Conservation (phyloP, 192 early-diverging fungal species). For the Martensiomyces pterosporus region DNA sequence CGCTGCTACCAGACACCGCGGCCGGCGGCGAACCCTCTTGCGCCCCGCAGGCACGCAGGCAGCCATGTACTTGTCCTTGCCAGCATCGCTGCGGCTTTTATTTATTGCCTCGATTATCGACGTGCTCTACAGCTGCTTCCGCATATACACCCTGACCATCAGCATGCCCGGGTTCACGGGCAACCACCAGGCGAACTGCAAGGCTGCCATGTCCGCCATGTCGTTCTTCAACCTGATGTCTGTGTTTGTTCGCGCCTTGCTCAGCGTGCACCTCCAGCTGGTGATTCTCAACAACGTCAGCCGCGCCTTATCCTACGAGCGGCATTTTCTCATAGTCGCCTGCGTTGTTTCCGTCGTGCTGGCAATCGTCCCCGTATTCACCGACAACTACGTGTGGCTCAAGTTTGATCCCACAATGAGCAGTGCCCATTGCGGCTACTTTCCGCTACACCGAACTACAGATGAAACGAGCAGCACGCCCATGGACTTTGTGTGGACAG, state of each 20-base stretch:
- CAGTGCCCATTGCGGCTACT: constrained; percentile 41
- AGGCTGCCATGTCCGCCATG: constrained; percentile 37
- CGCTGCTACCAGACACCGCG: constrained; percentile 23
- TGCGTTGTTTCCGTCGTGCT: constrained; percentile 21
- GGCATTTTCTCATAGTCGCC: constrained; percentile 26
- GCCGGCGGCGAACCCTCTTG: constrained; percentile 21
- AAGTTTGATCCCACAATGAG: constrained; percentile 31
- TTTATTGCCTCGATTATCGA: constrained; percentile 45
- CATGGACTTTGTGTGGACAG: constrained; percentile 14
- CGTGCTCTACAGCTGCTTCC: constrained; percentile 37
- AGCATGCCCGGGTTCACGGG: constrained; percentile 34
- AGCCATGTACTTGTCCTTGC: constrained; percentile 38
- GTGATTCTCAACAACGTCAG: constrained; percentile 29
- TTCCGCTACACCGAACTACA: constrained; percentile 22
- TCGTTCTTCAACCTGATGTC: constrained; percentile 44
- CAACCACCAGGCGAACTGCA: constrained; percentile 29
- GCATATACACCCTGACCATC: constrained; percentile 32
- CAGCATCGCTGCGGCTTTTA: constrained; percentile 32
- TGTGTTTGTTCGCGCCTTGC: constrained; percentile 41
- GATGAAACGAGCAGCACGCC: constrained; percentile 1
- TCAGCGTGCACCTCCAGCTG: constrained; percentile 43
- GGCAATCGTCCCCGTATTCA: constrained; percentile 25
- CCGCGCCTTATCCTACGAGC: constrained; percentile 29
- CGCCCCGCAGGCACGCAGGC: constrained; percentile 39
- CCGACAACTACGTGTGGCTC: constrained; percentile 42